Conservation (phyloP, 768 basidiomycete species). For the Trametes elegans region DNA sequence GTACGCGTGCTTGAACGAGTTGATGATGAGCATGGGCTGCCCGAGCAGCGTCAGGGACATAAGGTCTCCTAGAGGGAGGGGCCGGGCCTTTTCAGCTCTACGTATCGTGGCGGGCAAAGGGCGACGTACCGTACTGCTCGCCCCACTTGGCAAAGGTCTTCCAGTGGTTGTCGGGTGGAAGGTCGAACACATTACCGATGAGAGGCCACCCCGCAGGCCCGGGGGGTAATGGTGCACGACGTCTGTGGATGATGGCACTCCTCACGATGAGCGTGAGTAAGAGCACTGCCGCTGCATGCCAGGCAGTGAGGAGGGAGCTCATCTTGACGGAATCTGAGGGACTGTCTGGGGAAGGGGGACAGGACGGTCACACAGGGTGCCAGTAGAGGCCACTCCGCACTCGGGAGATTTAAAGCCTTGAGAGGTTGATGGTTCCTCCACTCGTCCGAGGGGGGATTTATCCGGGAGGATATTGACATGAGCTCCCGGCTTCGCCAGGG, state of each 20-base stretch:
- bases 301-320: too few species aligned
- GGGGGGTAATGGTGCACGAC: conserved; percentile 26
- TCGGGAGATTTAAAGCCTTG: too few species aligned
- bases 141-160: conserved; percentile 27
- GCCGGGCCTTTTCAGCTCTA: not conserved
- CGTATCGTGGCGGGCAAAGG: not conserved
- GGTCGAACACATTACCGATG: conserved; percentile 27
- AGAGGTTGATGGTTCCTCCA: too few species aligned
- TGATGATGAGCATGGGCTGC: conserved; percentile 29
- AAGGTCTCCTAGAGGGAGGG: conserved; percentile 24
- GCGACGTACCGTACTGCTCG: conserved; percentile 26
- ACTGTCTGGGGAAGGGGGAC: too few species aligned
- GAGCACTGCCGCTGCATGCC: too few species aligned
- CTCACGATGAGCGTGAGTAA: too few species aligned
- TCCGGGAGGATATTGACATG: too few species aligned
- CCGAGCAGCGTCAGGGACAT: conserved; percentile 26
- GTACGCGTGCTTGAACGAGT: conserved; percentile 23
- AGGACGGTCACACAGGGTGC: too few species aligned
- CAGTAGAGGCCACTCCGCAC: too few species aligned
- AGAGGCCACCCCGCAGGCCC: conserved; percentile 27
- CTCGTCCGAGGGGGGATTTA: too few species aligned
- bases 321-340: too few species aligned
- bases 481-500: too few species aligned
- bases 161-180: conserved; percentile 26
- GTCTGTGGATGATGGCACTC: not conserved